These are phyloP conservation scores for Fusarium sp. DNA, from an alignment of 2,329 filamentous ascomycete genomes.

Conservation along the genomic window DNA sequence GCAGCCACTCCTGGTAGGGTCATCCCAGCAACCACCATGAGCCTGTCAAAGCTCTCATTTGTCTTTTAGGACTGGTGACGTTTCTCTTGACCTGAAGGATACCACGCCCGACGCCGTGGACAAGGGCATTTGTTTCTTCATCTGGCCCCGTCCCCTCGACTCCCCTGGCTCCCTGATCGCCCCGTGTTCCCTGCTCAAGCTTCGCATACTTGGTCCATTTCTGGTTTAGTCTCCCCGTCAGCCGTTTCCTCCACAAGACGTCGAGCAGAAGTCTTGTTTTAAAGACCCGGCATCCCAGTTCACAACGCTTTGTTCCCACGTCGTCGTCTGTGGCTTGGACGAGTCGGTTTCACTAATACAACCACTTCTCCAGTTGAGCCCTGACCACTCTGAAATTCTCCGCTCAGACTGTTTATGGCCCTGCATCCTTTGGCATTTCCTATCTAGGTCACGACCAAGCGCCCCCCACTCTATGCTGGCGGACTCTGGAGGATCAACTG, in stretches of 20 bases:
- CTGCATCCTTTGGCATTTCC: constrained; percentile 52
- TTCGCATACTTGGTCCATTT: constrained; percentile 46
- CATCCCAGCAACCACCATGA: constrained; percentile 44
- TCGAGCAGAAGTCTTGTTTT: constrained; percentile 34
- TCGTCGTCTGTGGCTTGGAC: constrained; percentile 43
- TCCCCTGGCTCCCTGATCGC: constrained; percentile 46
- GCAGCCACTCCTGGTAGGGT: constrained; percentile 40
- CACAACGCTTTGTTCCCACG: constrained; percentile 42
- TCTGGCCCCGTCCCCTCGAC: constrained; percentile 33
- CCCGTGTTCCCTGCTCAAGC: constrained; percentile 45
- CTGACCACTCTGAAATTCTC: constrained; percentile 45
- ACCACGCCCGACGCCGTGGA: constrained; percentile 36
- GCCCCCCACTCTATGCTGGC: constrained; percentile 30
- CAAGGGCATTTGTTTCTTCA: constrained; percentile 46
- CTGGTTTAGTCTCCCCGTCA: constrained; percentile 45
- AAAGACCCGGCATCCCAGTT: constrained; percentile 39
- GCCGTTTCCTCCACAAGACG: constrained; percentile 46
- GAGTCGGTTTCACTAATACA: constrained; percentile 45
- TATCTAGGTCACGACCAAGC: constrained; percentile 50
- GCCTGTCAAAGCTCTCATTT: constrained; percentile 43
- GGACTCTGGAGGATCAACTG: constrained; percentile 36
- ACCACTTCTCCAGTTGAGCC: constrained; percentile 43
- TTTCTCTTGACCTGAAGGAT: constrained; percentile 44
- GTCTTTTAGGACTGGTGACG: constrained; percentile 40
- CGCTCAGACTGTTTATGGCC: constrained; percentile 42